Percentiles rank a stretch among this genome's conserved stretches.
Conservation (phyloP, 2,329 filamentous ascomycete species). For the Epicoccum sorghinum region DNA sequence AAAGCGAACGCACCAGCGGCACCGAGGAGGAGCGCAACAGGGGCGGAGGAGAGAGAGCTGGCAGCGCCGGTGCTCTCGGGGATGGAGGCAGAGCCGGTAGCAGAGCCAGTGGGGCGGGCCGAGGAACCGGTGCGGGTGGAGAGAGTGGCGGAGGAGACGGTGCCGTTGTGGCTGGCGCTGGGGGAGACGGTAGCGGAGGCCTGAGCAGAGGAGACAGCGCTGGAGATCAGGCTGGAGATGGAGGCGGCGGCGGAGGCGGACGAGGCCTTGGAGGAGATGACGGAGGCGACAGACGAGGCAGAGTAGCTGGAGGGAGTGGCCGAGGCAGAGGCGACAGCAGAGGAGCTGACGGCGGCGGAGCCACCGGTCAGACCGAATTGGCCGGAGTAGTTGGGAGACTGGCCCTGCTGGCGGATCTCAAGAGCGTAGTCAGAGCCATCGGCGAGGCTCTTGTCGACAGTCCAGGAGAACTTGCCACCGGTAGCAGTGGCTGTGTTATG, state of each 20-base stretch:
- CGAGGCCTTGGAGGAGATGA: constrained; percentile 20
- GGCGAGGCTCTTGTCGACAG: constrained; percentile 51
- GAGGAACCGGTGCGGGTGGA: constrained; percentile 22
- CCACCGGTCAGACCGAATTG: constrained; percentile 51
- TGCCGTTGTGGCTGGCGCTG: constrained; percentile 32
- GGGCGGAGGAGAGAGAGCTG: constrained; percentile 42
- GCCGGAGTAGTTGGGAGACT: constrained; percentile 61
- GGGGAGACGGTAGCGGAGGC: constrained; percentile 27
- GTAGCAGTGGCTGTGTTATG: constrained; percentile 47
- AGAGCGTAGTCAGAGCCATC: constrained; percentile 62
- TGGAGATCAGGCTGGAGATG: constrained; percentile 38
- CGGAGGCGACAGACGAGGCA: constrained; percentile 28
- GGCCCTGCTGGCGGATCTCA: constrained; percentile 60
- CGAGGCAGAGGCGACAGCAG: constrained; percentile 23
- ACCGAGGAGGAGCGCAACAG: constrained; percentile 40
- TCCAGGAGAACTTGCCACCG: constrained; percentile 59
- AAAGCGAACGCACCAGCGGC: constrained; percentile 51
- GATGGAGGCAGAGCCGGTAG: constrained; percentile 17
- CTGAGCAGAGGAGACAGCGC: constrained; percentile 33
- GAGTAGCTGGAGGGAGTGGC: constrained; percentile 24
- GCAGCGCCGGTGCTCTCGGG: constrained; percentile 39
- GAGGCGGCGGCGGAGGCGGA: constrained; percentile 25
- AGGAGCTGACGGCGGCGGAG: constrained; percentile 34
- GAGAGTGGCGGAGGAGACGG: constrained; percentile 34
- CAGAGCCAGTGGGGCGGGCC: constrained; percentile 24